Conservation (phyloP, 2,329 filamentous ascomycete genomes). For the Mycocentrospora acerina region DNA sequence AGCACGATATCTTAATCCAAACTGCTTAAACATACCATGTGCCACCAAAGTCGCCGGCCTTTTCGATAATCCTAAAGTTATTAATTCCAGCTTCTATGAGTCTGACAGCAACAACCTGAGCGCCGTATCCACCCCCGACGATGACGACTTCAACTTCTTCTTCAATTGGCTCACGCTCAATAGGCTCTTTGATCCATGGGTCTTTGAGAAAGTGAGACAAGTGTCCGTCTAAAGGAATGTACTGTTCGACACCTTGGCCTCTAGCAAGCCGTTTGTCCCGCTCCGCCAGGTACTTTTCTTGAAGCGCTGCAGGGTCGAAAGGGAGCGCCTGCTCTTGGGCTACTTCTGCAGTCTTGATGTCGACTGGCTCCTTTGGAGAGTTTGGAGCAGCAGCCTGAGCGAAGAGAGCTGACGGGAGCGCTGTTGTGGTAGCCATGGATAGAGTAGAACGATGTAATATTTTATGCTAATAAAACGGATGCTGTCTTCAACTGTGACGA, state of each 20-base stretch:
- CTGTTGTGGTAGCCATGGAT: constrained; percentile 15
- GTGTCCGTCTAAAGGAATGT: constrained; percentile 27
- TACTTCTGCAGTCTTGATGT: constrained; percentile 17
- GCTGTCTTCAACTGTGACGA: no score
- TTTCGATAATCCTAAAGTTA: constrained; percentile 49
- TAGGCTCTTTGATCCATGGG: constrained; percentile 30
- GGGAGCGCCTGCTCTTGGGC: constrained; percentile 16
- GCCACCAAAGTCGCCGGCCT: constrained; percentile 51
- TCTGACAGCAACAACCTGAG: constrained; percentile 45
- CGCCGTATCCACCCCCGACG: constrained; percentile 49
- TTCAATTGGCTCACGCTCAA: constrained; percentile 26
- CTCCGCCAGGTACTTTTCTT: constrained; percentile 30
- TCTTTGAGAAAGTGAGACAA: constrained; percentile 28
- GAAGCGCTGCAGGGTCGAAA: constrained; percentile 27
- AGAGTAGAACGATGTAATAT: neutral
- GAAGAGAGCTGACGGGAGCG: constrained; percentile 13
- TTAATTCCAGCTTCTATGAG: constrained; percentile 43
- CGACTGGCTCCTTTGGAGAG: constrained; percentile 14
- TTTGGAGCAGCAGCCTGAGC: constrained; percentile 19
- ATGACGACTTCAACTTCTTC: constrained; percentile 38
- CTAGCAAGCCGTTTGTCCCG: constrained; percentile 30
- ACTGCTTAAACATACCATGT: constrained; percentile 38
- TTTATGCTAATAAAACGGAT: no score
- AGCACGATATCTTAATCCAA: no score
- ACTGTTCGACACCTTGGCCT: constrained; percentile 30